Evolutionary conservation across 2,329 filamentous ascomycete genomes (phyloP), one percentile per base, ranked within the genome.

Genomic region (Scytalidium sp.): DNA sequence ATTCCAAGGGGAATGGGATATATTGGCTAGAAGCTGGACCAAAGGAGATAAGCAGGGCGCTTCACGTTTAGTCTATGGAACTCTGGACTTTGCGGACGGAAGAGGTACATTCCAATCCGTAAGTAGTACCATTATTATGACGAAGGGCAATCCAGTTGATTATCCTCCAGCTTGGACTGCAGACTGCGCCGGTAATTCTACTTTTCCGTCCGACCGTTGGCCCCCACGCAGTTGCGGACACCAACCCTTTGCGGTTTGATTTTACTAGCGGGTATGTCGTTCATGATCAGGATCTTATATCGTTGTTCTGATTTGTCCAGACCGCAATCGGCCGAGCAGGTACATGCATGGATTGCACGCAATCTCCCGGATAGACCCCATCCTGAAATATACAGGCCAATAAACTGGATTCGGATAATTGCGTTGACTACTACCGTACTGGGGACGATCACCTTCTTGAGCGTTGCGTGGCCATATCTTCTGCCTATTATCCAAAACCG

Each of bases 1-100:
- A 47, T 96, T 99, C 69, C 88, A 96, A 68, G 87, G 92, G 1
- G 94, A 99, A 71, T 99, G 91, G 88, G 88, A 95, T 49, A 70
- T 97, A 47, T 73, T 99, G 48, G 83, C 82, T 47, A 88, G 84
- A 69, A 94, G 88, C 71, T 99, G 94, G 94, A 78, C 78, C 54
- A 90, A 88, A 68, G 91, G 89, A 7, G 88, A 96, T 69, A 90
- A 87, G 74, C 75, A 81, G 51, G 86, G 78, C 47, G 79, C 89
- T 57, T 87, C 84, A 22, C 80, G 86, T 54, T 62, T 96, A 56
- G 68, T 97, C 41, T 95, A 93, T 70, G 86, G 82, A 20, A 93
- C 88, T 6, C 72, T 99, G 61, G 94, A 99, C 70, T 99, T 99
- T 66, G 69, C 78, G 39, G 85, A 96, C 61, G 94, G 94, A 43